Evolutionary conservation across 2,329 filamentous ascomycete species (phyloP).

Genomic region (Aspergillus jensenii): DNA sequence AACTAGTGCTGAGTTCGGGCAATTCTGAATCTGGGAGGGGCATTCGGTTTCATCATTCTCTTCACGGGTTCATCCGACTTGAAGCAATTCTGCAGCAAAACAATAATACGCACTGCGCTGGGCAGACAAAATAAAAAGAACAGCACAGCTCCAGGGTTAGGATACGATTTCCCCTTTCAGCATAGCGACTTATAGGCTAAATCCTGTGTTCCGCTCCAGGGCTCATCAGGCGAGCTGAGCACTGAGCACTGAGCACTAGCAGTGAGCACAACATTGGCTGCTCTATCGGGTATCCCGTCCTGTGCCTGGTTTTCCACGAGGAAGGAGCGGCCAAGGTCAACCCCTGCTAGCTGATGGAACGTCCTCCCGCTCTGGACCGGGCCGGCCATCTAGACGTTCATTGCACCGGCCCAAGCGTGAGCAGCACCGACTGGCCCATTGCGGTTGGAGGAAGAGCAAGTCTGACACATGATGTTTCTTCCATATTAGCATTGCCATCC

Average conservation of each 20-base stretch:
- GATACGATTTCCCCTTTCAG: conserved; percentile 6
- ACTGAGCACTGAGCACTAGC: neutral
- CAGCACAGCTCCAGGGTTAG: neutral
- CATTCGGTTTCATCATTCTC: neutral
- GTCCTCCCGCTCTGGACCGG: conserved; percentile 8
- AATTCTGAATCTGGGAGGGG: neutral
- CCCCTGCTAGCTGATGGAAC: conserved; percentile 12
- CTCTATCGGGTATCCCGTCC: neutral
- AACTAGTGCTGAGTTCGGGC: neutral
- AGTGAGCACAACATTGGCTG: neutral
- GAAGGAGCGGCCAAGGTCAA: neutral
- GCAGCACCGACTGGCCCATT: neutral
- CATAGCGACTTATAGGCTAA: conserved; percentile 4
- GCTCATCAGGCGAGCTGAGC: neutral
- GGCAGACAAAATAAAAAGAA: neutral
- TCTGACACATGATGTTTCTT: neutral
- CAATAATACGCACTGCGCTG: neutral
- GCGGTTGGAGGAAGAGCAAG: too few relatives aligned
- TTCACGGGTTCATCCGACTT: neutral
- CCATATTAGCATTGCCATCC: neutral
- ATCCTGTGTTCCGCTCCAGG: conserved; percentile 1
- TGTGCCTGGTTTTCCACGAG: conserved; percentile 4
- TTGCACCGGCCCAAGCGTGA: neutral
- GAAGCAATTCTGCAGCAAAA: neutral
- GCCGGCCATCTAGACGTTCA: conserved; percentile 7